Evolutionary conservation across 192 early-diverging fungal genomes (phyloP).

Genomic region (Entomortierella parvispora): DNA sequence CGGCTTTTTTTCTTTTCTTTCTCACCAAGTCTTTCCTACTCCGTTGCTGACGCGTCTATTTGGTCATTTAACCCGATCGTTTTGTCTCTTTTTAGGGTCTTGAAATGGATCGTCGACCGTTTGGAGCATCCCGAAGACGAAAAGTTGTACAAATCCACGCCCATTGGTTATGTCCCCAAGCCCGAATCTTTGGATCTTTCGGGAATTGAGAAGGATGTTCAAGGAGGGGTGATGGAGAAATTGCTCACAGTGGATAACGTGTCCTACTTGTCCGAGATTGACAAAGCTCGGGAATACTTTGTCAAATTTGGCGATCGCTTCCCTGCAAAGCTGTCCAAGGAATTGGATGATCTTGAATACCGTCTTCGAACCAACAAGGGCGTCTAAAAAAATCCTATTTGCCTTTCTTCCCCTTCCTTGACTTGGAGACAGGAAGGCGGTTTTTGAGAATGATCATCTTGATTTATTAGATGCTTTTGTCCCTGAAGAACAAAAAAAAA

Average conservation of each 20-base stretch:
- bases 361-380: constrained; percentile 34
- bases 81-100: constrained; percentile 21
- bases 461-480: no score
- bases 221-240: constrained; percentile 38
- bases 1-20: no score
- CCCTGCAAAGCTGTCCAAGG: constrained; percentile 45
- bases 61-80: background rate
- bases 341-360: constrained; percentile 39
- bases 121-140: constrained; percentile 37
- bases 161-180: constrained; percentile 45
- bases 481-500: no score
- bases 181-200: constrained; percentile 29
- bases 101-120: constrained; percentile 50
- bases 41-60: background rate
- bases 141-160: constrained; percentile 28
- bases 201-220: constrained; percentile 43
- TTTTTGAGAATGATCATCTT: no score
- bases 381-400: background rate
- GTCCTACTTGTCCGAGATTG: constrained; percentile 35
- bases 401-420: background rate
- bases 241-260: constrained; percentile 27
- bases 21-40: background rate
- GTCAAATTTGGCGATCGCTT: constrained; percentile 43
- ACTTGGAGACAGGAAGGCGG: no score
- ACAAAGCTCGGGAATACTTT: constrained; percentile 50